Base-by-base conservation (phyloP, 1,139 yeast species). In the Lodderomyces pseudojiufengensis region DNA sequence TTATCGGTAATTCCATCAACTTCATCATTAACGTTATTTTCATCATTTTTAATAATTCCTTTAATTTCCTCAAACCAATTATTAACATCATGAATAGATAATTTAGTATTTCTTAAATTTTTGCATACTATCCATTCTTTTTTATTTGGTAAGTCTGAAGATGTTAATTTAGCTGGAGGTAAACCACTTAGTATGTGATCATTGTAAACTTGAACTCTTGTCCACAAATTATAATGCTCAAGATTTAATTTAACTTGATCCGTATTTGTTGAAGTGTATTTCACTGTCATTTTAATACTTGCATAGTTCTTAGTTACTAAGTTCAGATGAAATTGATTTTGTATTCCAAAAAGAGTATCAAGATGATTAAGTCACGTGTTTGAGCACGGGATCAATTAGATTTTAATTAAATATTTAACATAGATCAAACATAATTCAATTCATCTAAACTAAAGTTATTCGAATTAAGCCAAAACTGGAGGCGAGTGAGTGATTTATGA, bases 221-320 rank as follows among this genome's bases (percentile, higher is more conserved):
- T 57, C 85, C 85, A 79, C 23, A 67, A 59, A 47, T 73, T 75
- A 50, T 76, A 77, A 45, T 77, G 73, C 2, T 70, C 57, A 27
- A 80, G 63, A 49, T 78, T 78, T 29, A 70, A 47, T 32, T 49
- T 41, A 9, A 66, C 70, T 38, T 57, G 60, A 20, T 55, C 47
- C 9, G 48, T 47, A 15, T 32, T 10, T 13, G 37, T 18, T 12
- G 43, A 18, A 12, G 29, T 31, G 27, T 29, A 35, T 24, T 23
- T 14, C 9, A 18, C 5, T 11, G 31, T 28, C 6, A 24, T 12
- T 24, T 22, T 22, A 9, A 4, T 22, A 6, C n/a, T 22, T 22
- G 24, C 5, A 4, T 22, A 5, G 10, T 22, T 22, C n/a, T 22
- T 4, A 9, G 4, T 5, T 8, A 22, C 9, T 8, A 22, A 22